A percentile compares a stretch with the other conserved stretches of the same genome.
Evolutionary conservation across 1,284 basidiomycete species (phyloP).

Genomic region (Kalmanozyma brasiliensis): DNA sequence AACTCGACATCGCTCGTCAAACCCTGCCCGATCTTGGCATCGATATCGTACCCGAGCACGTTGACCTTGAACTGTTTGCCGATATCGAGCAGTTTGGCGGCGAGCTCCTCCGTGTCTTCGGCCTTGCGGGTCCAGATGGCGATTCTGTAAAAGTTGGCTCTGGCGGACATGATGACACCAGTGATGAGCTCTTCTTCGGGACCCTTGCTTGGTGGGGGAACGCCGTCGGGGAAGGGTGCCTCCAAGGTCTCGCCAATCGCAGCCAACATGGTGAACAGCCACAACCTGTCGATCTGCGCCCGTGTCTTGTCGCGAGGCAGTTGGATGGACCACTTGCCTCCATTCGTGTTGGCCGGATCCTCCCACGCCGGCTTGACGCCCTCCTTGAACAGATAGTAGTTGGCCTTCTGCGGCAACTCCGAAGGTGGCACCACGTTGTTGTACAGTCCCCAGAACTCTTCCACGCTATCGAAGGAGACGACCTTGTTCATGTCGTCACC

Average conservation of each 20-base stretch:
- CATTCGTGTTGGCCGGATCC: conserved; percentile 91
- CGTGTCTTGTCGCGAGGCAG: conserved; percentile 94
- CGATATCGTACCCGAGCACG: conserved; percentile 83
- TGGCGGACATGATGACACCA: conserved; percentile 89
- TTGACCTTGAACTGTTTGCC: conserved; percentile 88
- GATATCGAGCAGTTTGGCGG: conserved; percentile 76
- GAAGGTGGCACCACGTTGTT: conserved; percentile 99
- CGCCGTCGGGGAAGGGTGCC: conserved; percentile 50
- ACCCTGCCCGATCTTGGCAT: conserved; percentile 78
- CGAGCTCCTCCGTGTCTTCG: conserved; percentile 72
- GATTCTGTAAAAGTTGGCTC: conserved; percentile 93
- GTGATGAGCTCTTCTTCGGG: conserved; percentile 60
- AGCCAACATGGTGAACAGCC: conserved; percentile 82
- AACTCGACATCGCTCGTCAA: conserved; percentile 69
- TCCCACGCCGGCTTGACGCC: conserved; percentile 88
- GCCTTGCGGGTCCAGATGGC: conserved; percentile 90
- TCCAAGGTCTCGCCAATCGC: conserved; percentile 67
- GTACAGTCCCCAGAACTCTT: conserved; percentile 74
- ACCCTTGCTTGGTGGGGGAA: conserved; percentile 38
- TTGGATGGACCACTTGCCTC: conserved; percentile 98
- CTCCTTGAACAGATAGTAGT: conserved; percentile 98
- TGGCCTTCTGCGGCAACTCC: conserved; percentile 90
- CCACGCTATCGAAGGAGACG: conserved; percentile 63
- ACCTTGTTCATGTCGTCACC: conserved; percentile 67
- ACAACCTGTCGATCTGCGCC: conserved; percentile 87